Evolutionary conservation across 306 rosid species (phyloP), one percentile per base, ranked within the genome.

Genomic region (Fragaria vesca): DNA sequence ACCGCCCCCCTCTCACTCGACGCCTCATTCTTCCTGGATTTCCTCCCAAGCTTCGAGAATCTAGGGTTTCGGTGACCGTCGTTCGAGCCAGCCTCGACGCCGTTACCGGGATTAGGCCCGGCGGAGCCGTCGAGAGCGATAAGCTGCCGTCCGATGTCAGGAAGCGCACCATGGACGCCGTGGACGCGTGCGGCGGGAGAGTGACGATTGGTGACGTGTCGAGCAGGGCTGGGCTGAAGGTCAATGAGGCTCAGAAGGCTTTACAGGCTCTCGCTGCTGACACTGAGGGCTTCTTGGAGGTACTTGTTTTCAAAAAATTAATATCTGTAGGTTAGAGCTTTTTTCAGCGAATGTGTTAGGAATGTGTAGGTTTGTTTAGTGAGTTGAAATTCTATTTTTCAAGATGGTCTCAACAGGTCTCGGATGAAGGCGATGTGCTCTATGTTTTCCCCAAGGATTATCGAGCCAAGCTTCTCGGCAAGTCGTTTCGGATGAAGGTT

Each of bases 221-320:
- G 2, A 85, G 99, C 66, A 81, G 86, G 40, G 97, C 98, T 75
- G 99, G 99, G 17, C 90, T 93, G 13, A 90, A 90, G 83, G 78
- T 95, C 81, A 86, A 91, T 81, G 82, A 91, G 77, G 96, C 94
- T 81, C 97, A 95, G 90, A 91, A 89, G 69, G 97, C 98, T 48
- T 80, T 95, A 76, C 99, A 93, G 69, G 99, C 99, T 69, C 90
- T 95, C 54, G 99, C 98, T 74, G 88, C 99, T 66, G 98, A 95
- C 76, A 76, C 99, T 1, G 71, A 88, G 79, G 97, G 99, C 17
- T 93, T 95, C 86, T 81, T 95, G 81, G 99, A 95, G 97, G 98
- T 94, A 78, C 24, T 51, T 74, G 20, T 52, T 74, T 11, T 58
- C 52, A 28, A 6, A 40, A 21, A 48, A 55, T 55, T 55, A 20